phyloP scores from a whole-genome alignment of 257 asterid species.

The Misopates orontium region DNA sequence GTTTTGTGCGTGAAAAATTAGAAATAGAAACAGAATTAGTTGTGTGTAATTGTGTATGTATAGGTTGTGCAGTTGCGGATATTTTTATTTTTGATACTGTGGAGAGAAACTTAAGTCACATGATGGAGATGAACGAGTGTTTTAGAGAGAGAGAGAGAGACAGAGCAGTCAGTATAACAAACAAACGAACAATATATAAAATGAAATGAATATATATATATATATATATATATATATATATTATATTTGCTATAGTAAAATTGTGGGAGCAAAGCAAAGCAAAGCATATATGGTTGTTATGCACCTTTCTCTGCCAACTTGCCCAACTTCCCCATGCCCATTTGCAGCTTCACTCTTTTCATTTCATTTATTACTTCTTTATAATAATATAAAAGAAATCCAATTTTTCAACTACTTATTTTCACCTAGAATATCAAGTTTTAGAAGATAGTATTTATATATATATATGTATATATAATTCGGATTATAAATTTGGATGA shows the following conservation, averaged over 20 bases:
- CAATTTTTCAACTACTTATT: no score
- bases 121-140: constrained; percentile 25
- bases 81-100: not conserved
- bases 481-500: not conserved
- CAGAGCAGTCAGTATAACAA: not conserved
- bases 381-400: not conserved
- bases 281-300: constrained; percentile 23
- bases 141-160: constrained; percentile 20
- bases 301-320: constrained; percentile 32
- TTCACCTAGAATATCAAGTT: no score
- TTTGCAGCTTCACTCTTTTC: not conserved
- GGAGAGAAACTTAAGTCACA: constrained; percentile 28
- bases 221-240: constrained; percentile 24
- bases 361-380: not conserved
- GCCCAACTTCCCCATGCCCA: constrained; percentile 28
- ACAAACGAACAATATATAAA: not conserved
- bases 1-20: constrained; percentile 17
- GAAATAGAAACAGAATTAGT: not conserved
- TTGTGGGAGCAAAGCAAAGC: no score
- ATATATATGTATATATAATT: no score
- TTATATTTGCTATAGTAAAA: no score
- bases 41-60: constrained; percentile 9
- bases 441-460: no score
- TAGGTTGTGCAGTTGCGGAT: constrained; percentile 38
- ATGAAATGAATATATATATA: constrained; percentile 16